phyloP scores from a whole-genome alignment of 768 basidiomycete species.

The Lactarius vividus region DNA sequence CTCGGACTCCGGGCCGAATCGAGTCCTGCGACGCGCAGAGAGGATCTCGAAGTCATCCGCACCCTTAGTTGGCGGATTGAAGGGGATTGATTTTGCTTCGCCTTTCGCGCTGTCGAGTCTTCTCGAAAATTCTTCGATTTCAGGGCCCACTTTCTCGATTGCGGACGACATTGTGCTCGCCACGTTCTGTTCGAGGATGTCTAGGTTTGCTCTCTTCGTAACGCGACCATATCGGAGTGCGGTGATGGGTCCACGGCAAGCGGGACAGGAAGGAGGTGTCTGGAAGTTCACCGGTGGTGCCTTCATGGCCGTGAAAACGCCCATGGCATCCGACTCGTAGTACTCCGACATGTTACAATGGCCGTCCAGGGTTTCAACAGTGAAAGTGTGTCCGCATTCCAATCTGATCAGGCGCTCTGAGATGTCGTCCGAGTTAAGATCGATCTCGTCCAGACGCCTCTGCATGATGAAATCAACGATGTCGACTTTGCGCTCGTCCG shows the following conservation, averaged over 20 bases:
- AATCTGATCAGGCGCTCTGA: constrained; percentile 32
- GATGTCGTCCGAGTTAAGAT: constrained; percentile 32
- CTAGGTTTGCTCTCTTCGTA: constrained; percentile 38
- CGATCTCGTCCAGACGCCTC: constrained; percentile 32
- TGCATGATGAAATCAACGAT: constrained; percentile 41
- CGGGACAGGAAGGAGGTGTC: constrained; percentile 36
- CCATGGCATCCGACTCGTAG: constrained; percentile 33
- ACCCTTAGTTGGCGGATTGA: not conserved
- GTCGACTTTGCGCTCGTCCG: constrained; percentile 28
- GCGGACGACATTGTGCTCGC: constrained; percentile 34
- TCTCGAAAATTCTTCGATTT: constrained; percentile 21
- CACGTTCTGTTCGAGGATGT: constrained; percentile 39
- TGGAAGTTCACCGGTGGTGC: constrained; percentile 34
- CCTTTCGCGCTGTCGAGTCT: constrained; percentile 13
- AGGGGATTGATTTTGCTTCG: constrained; percentile 26
- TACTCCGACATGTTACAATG: constrained; percentile 34
- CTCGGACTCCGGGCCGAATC: constrained; percentile 20
- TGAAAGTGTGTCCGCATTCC: constrained; percentile 41
- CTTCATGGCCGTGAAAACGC: constrained; percentile 29
- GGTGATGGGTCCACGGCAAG: constrained; percentile 37
- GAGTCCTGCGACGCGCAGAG: not conserved
- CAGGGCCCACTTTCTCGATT: constrained; percentile 24
- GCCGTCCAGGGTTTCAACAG: constrained; percentile 42
- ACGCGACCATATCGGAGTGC: constrained; percentile 38
- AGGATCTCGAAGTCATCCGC: constrained; percentile 10